Evolutionary conservation across 2,329 filamentous ascomycete genomes (phyloP).

Genomic region (Cladosporium sp.): DNA sequence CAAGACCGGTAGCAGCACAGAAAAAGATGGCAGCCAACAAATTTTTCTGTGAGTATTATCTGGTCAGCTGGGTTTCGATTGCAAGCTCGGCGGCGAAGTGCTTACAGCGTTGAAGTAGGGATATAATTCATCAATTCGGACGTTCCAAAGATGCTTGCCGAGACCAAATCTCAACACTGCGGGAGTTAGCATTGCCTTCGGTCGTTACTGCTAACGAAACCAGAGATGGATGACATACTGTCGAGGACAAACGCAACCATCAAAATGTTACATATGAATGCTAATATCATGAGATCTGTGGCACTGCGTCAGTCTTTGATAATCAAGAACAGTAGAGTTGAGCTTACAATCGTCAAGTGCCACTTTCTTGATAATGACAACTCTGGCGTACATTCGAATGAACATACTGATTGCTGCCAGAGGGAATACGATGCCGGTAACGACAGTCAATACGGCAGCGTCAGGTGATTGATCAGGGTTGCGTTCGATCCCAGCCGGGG

Average conservation of each 20-base stretch:
- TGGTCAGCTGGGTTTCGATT: background rate
- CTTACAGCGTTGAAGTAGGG: conserved; percentile 4
- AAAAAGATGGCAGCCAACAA: conserved; percentile 7
- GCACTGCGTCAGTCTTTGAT: background rate
- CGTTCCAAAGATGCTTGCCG: conserved; percentile 10
- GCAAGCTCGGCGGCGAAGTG: background rate
- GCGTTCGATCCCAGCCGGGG: conserved; percentile 2
- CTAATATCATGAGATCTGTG: conserved; percentile 8
- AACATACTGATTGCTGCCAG: conserved; percentile 3
- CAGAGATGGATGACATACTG: background rate
- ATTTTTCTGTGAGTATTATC: background rate
- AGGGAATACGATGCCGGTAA: conserved; percentile 5
- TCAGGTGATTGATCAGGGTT: conserved; percentile 6
- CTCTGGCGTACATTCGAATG: conserved; percentile 1
- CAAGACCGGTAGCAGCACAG: conserved; percentile 9
- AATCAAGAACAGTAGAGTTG: too few species aligned
- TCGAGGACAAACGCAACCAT: conserved; percentile 3
- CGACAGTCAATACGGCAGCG: background rate
- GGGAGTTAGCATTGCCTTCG: background rate
- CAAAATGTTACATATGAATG: conserved; percentile 1
- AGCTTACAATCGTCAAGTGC: conserved; percentile 9
- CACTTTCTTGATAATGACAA: conserved; percentile 4
- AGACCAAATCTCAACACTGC: conserved; percentile 6
- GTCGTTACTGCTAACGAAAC: too few species aligned
- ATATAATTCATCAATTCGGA: conserved; percentile 6